Conservation (phyloP, 768 basidiomycete species). For the Epithele typhae region DNA sequence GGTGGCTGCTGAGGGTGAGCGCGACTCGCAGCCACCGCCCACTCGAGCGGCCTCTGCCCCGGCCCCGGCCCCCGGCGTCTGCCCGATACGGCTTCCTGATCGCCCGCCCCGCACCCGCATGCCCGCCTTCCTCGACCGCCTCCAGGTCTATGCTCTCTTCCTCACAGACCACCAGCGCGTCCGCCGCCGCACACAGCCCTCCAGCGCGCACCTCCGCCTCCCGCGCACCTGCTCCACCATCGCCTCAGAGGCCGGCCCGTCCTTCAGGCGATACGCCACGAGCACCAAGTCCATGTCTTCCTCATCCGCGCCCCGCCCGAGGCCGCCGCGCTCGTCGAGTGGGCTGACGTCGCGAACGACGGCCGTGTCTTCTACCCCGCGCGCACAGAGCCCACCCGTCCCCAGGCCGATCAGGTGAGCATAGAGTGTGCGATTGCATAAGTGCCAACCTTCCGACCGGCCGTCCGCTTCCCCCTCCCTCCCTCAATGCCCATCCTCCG, state of each 20-base stretch:
- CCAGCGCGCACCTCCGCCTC: constrained; percentile 31
- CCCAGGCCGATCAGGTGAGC: constrained; percentile 10
- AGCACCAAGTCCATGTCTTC: constrained; percentile 31
- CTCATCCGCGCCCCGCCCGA: constrained; percentile 17
- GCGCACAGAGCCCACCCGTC: neutral
- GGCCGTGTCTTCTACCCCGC: constrained; percentile 25
- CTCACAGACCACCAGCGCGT: constrained; percentile 25
- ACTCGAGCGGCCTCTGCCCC: too few species aligned
- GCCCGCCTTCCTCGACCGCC: constrained; percentile 22
- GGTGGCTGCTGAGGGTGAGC: too few species aligned
- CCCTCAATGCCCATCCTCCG: neutral
- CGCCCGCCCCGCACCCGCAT: neutral
- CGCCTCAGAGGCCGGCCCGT: constrained; percentile 26
- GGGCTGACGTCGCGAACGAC: constrained; percentile 38
- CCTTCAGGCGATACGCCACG: constrained; percentile 32
- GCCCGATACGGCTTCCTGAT: neutral
- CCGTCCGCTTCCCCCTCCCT: too few species aligned
- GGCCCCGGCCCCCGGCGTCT: too few species aligned
- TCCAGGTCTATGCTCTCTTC: constrained; percentile 29
- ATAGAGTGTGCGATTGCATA: constrained; percentile 13
- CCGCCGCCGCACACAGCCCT: constrained; percentile 24
- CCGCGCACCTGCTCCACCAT: constrained; percentile 30
- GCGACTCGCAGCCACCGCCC: too few species aligned
- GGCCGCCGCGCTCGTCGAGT: constrained; percentile 23
- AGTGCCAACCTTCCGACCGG: constrained; percentile 8